Evolutionary conservation across 495 filamentous ascomycete genomes (phyloP), one percentile per base, ranked within the genome.

Genomic region (Evansstolkia leycettana): DNA sequence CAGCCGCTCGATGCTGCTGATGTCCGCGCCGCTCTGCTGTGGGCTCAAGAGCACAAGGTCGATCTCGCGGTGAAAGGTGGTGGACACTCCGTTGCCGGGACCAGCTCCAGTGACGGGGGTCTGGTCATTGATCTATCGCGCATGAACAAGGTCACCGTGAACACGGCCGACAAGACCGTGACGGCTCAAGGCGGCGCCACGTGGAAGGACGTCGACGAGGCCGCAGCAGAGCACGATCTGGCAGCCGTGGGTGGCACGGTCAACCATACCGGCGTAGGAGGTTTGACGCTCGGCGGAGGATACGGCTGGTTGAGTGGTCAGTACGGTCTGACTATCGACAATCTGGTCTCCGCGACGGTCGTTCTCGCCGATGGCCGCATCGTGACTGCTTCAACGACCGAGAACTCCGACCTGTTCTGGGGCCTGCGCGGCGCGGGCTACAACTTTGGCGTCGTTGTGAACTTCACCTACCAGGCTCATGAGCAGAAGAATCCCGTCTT

Each of bases 181-280:
- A 62, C 57, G 0, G 69, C 55, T 1, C 58, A 72, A 42, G 75
- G 73, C 18, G 75, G 75, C 19, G 57, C 56, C 18, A 52, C 62
- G 5, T 78, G 71, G 73, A 54, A 54, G 25, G 69, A 76, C 35
- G 69, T 80, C 31, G 72, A 78, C 40, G 52, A 53, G 11, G 67
- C 58, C 0, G 64, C 65, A 11, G 63, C 49, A 10, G 45, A 60
- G 28, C 51, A 69, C 37, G 66, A 62, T 1, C 51, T 78, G 11
- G 73, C 70, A 7, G 65, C 63, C 8, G 73, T 78, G 3, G 75
- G 72, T 3, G 75, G 75, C 5, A 76, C 72, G 0, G 71, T 76
- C 12, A 73, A 73, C 42, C 63, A 73, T 37, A 73, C 68, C 15
- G 73, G 75, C 17, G 63, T 78, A 15, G 72, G 72, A 2, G 75